Evolutionary conservation across 78 protist genomes (phyloP), one percentile per base, ranked within the genome.

Genomic region (Monocercomonoides exilis): DNA sequence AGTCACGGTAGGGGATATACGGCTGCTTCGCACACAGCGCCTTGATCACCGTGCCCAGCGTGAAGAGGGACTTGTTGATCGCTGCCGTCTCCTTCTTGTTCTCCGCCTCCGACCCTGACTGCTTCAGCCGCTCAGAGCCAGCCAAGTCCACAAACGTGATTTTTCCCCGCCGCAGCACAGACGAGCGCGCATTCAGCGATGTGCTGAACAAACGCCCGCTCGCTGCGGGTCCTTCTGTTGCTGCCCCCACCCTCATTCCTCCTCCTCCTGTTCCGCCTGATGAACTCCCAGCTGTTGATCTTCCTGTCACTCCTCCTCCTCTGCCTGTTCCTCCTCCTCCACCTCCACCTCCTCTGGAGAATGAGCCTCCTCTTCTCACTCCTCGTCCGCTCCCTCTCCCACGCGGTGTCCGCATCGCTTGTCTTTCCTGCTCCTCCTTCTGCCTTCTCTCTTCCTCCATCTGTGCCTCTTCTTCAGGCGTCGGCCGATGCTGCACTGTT

Each of bases 121-220:
- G 79, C 45, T 44, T 33, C 29, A 88, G 82, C 36, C 88, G 81
- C 46, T 88, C 91, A 41, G 64, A 41, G 3, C 92, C 92, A 0
- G 92, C 92, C n/a, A 90, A 77, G 70, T 87, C 92, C 32, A 90
- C 92, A 41, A 90, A 87, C 6, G 88, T 1, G 43, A 85, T n/a
- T 80, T 85, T 85, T 36, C 89, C 91, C 21, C 34, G 42, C 43
- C 34, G 64, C 64, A 11, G n/a, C 3, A 43, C 2, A 29, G 36
- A 2, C 2, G 43, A 43, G 32, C 34, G 44, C n/a, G n/a, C n/a
- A 21, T 2, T 34, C 46, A 5, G 70, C 21, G 11, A 29, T 54
- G 11, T 11, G 38, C 70, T 54, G 70, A 54, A 21, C 38, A 54
- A 11, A 54, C 70, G 70, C 11, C 70, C 70, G n/a, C n/a, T n/a